These are phyloP conservation scores for Terana coerulea DNA, from an alignment of 768 basidiomycete species.

Conservation along the genomic window DNA sequence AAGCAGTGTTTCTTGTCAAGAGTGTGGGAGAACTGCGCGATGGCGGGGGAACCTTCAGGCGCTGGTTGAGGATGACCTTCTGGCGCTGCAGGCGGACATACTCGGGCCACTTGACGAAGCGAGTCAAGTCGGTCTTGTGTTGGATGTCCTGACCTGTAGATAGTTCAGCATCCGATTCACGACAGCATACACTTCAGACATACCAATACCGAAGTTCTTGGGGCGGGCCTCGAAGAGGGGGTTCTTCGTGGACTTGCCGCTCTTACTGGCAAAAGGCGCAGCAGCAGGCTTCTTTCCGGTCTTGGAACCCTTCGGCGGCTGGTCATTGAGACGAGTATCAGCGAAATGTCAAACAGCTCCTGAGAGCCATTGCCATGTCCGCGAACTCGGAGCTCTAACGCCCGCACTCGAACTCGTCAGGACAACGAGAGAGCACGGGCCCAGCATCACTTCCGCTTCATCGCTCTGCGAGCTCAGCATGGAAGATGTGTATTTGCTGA, in stretches of 20 bases:
- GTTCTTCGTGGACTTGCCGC: constrained; percentile 81
- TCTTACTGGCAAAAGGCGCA: constrained; percentile 78
- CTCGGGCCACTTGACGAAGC: constrained; percentile 99
- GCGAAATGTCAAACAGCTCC: constrained; percentile 21
- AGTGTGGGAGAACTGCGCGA: constrained; percentile 95
- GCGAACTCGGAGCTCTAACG: constrained; percentile 53
- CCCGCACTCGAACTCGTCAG: constrained; percentile 24
- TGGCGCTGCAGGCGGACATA: constrained; percentile 97
- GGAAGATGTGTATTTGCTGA: constrained; percentile 11
- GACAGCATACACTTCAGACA: constrained; percentile 16
- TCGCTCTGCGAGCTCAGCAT: constrained; percentile 38
- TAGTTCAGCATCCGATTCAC: neutral
- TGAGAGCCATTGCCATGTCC: constrained; percentile 29
- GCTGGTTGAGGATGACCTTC: constrained; percentile 97
- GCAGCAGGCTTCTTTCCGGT: constrained; percentile 84
- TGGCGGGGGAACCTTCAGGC: constrained; percentile 98
- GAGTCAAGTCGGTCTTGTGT: constrained; percentile 85
- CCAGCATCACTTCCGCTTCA: constrained; percentile 41
- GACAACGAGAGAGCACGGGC: constrained; percentile 24
- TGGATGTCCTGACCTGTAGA: constrained; percentile 86
- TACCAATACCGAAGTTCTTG: constrained; percentile 96
- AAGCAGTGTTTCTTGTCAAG: constrained; percentile 99
- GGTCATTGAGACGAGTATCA: constrained; percentile 85
- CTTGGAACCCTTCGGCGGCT: constrained; percentile 73
- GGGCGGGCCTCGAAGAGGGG: constrained; percentile 90